These are phyloP conservation scores for Jaltomata sinuosa DNA, from an alignment of 257 asterid genomes.

Conservation along the genomic window DNA sequence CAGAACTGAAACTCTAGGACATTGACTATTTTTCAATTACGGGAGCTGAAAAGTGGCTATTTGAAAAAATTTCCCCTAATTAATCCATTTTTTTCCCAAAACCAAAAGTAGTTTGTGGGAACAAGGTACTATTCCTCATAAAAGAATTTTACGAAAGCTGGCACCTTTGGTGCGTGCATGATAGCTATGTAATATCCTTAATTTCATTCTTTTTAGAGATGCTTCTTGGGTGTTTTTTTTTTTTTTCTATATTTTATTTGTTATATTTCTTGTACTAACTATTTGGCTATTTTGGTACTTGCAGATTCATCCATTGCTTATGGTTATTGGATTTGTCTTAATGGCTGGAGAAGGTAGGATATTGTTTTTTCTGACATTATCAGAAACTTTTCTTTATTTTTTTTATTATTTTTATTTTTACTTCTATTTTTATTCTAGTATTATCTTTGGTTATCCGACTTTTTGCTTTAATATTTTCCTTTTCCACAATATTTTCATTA, in stretches of 20 bases:
- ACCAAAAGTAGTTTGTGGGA: not conserved
- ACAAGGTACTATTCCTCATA: too few relatives aligned
- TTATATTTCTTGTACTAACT: not conserved
- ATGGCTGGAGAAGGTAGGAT: constrained; percentile 48
- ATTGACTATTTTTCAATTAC: not conserved
- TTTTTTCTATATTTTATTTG: not conserved
- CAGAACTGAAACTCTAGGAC: not conserved
- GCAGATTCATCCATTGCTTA: constrained; percentile 61
- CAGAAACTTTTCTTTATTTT: too few relatives aligned
- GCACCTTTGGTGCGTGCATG: too few relatives aligned
- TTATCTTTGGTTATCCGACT: not conserved
- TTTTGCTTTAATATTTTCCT: not conserved
- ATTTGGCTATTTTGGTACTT: not conserved
- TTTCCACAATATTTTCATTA: not conserved
- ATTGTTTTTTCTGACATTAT: not conserved
- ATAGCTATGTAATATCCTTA: too few relatives aligned
- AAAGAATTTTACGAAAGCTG: too few relatives aligned
- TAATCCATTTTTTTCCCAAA: not conserved
- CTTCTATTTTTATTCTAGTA: not conserved
- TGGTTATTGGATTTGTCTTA: constrained; percentile 50
- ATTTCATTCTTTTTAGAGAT: too few relatives aligned
- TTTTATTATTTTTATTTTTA: too few relatives aligned
- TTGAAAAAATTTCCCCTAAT: not conserved
- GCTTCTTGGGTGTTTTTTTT: not conserved
- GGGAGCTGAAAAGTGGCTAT: not conserved